Evolutionary conservation across 2,329 filamentous ascomycete species (phyloP).

Genomic region (Aspergillus ibericus): DNA sequence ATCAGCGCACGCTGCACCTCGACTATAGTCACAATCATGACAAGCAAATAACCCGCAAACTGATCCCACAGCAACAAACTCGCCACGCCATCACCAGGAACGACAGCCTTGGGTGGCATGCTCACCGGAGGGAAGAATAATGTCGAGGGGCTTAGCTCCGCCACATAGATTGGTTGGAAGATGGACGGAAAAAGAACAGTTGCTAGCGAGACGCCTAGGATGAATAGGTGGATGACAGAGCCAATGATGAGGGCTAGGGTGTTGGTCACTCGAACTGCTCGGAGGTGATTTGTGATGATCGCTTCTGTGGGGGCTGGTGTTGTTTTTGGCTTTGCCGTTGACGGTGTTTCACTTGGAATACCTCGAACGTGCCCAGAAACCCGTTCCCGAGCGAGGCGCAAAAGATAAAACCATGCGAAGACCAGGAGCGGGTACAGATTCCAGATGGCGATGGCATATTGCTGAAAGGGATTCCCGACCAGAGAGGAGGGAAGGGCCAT

Average conservation of each 20-base stretch:
- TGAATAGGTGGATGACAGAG: neutral
- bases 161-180: neutral
- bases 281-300: no score
- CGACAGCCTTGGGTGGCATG: neutral
- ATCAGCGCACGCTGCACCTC: neutral
- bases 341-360: no score
- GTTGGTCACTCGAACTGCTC: neutral
- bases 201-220: neutral
- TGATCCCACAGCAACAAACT: slow-evolving; percentile 4
- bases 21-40: neutral
- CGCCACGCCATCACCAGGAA: neutral
- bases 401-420: no score
- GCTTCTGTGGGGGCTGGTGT: no score
- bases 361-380: no score
- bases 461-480: neutral
- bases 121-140: neutral
- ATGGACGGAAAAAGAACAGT: neutral
- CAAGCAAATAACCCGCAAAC: neutral
- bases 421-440: neutral
- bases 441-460: neutral
- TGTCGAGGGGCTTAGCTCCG: neutral
- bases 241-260: neutral
- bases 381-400: no score
- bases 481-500: neutral
- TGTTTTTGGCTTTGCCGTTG: no score